A percentile compares a stretch with the other conserved stretches of the same genome.
Evolutionary conservation across 2,329 filamentous ascomycete species (phyloP).

Genomic region (Venturia aucupariae): DNA sequence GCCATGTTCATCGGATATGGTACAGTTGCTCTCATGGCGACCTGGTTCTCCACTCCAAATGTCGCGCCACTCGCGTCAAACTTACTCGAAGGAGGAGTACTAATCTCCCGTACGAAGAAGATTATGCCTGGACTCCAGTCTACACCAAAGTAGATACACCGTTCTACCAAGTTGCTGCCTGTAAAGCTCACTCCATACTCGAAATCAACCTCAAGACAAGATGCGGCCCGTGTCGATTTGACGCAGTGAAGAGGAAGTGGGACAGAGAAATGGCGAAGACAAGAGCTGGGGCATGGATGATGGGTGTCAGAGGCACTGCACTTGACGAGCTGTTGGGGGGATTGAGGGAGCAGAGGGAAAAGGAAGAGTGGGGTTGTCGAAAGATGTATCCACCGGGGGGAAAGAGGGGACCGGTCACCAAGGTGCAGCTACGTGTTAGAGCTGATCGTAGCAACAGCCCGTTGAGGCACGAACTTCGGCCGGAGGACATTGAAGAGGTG

Average conservation of each 20-base stretch:
- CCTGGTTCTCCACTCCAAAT: background rate
- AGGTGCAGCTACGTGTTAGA: background rate
- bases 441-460: background rate
- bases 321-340: background rate
- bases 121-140: background rate
- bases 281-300: constrained; percentile 1
- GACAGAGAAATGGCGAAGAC: background rate
- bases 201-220: background rate
- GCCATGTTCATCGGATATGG: background rate
- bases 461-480: background rate
- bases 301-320: background rate
- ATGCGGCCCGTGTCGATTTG: constrained; percentile 6
- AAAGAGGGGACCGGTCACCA: background rate
- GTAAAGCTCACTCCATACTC: background rate
- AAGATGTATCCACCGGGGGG: background rate
- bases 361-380: constrained; percentile 4
- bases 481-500: constrained; percentile 3
- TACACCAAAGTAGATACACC: background rate
- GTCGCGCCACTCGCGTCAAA: background rate
- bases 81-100: background rate
- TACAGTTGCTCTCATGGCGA: background rate
- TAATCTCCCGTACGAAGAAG: background rate
- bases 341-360: background rate
- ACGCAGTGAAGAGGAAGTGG: background rate
- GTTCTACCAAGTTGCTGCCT: background rate